Evolutionary conservation across 2,329 filamentous ascomycete genomes (phyloP), one percentile per base, ranked within the genome.

Genomic region (Phyllosticta paracitricarpa): DNA sequence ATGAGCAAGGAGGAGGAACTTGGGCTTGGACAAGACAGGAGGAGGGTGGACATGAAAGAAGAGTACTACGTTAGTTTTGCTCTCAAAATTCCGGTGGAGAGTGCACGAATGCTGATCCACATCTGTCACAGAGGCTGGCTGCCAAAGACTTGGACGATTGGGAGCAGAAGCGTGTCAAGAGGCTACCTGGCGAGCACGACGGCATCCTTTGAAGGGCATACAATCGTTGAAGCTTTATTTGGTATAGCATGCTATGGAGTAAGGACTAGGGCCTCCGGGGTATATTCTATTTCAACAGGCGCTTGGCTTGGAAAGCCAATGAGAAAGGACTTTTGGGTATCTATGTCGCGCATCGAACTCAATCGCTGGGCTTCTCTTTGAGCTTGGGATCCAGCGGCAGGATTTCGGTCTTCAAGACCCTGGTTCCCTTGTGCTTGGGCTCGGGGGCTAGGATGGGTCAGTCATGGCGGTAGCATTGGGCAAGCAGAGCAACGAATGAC

Each of bases 81-180:
- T 10, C 40, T 48, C 40, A n/a, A 7, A 40, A 48, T 59, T 0
- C 28, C 22, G 14, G 12, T 4, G 8, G 25, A 25, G 22, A 35
- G 14, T 54, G 22, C 22, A 4, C 7, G 52, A 40, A 40, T 33
- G 40, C 40, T 61, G 54, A 61, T 48, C 28, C n/a, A 19, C 26
- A 54, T 66, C 69, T 59, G 71, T 61, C 9, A 54, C 74, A 94
- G 89, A 84, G 86, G 76, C 79, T 89, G 51, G 89, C 90, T 67
- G 89, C 89, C 33, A 96, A 95, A 74, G 94, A 97, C 71, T 77
- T 97, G 64, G 93, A 99, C 70, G 84, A 91, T 71, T 99, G 94
- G 94, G 93, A 97, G 73, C 94, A 97, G 77, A 95, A 94, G 76
- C 85, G 95, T 59, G 91, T 97, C 10, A 86, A 96, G 78, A 82